Evolutionary conservation across 2,329 filamentous ascomycete species (phyloP), one percentile per base, ranked within the genome.

Genomic region (Claviceps quebecensis): DNA sequence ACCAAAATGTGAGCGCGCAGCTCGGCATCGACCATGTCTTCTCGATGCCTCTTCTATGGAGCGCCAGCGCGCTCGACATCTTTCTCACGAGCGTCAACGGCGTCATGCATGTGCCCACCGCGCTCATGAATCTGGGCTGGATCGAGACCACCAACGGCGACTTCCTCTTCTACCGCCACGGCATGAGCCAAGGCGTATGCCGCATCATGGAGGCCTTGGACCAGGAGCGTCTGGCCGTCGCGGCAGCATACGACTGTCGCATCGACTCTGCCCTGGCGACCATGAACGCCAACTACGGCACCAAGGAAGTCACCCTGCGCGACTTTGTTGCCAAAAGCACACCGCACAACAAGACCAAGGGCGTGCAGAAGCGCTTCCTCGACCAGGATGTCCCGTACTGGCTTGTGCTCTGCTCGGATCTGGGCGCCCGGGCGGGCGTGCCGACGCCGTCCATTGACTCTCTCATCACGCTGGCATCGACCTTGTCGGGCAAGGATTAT

Each of bases 131-230:
- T 38, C 41, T 56, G 14, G 52, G 54, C 19, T 56, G 54, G 54
- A 53, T 52, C 16, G 54, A 56, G 40, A 52, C 52, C 2, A 56
- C 54, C 19, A 45, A 51, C 41, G 53, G 54, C 8, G 53, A 54
- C 50, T 56, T 56, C 19, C 54, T 49, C 50, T 54, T 54, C 29
- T 56, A 56, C 50, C 50, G 53, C 8, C 52, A 56, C 39, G 54
- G 54, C 2, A 56, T 56, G 54, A 52, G 54, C 41, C 19, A 48
- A 2, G 51, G 53, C 8, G 53, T 56, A 11, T 54, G 54, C 41
- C 50, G 41, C 46, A 45, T 54, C 45, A 54, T 54, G 37, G 50
- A 56, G 26, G 26, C 26, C 26, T 29, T 29, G 8, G 26, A 29
- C 26, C 26, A 29, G 26, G 26, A 29, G 26, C 26, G 26, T 3